These are phyloP conservation scores for Polytrichum formosum DNA, from an alignment of 225 moss, liverwort and hornwort genomes.

Conservation along the genomic window DNA sequence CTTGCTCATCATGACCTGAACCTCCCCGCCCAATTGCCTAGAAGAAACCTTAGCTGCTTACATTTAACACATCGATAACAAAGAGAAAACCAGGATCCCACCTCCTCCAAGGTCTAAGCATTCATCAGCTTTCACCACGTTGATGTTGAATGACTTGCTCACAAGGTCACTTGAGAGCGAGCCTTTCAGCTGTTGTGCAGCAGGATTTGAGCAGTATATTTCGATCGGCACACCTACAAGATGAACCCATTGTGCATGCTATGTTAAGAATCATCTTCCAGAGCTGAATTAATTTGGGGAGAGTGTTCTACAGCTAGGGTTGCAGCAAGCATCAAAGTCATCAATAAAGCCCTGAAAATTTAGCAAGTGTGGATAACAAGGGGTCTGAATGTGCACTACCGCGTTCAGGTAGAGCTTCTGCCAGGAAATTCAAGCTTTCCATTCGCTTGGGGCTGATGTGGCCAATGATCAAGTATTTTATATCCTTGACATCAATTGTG, in stretches of 20 bases:
- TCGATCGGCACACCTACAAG: slow-evolving; percentile 50
- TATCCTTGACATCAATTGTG: slow-evolving; percentile 53
- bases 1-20: too few species aligned
- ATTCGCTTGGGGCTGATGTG: slow-evolving; percentile 92
- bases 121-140: slow-evolving; percentile 59
- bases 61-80: too few species aligned
- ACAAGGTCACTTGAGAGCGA: slow-evolving; percentile 42
- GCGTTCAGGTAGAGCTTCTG: slow-evolving; percentile 58
- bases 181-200: slow-evolving; percentile 60
- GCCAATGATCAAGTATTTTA: slow-evolving; percentile 66
- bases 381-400: slow-evolving; percentile 27
- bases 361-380: not conserved
- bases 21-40: too few species aligned
- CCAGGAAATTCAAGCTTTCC: slow-evolving; percentile 62
- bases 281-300: too few species aligned
- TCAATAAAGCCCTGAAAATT: too few species aligned
- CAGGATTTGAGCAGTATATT: slow-evolving; percentile 90
- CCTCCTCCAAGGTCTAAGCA: slow-evolving; percentile 84
- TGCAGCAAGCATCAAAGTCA: too few species aligned
- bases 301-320: too few species aligned
- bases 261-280: not conserved
- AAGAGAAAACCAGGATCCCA: slow-evolving; percentile 11
- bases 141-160: slow-evolving; percentile 49
- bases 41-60: too few species aligned
- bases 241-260: not conserved